Evolutionary conservation across 2,329 filamentous ascomycete species (phyloP), one percentile per base, ranked within the genome.

Genomic region (Davidsoniella australis): DNA sequence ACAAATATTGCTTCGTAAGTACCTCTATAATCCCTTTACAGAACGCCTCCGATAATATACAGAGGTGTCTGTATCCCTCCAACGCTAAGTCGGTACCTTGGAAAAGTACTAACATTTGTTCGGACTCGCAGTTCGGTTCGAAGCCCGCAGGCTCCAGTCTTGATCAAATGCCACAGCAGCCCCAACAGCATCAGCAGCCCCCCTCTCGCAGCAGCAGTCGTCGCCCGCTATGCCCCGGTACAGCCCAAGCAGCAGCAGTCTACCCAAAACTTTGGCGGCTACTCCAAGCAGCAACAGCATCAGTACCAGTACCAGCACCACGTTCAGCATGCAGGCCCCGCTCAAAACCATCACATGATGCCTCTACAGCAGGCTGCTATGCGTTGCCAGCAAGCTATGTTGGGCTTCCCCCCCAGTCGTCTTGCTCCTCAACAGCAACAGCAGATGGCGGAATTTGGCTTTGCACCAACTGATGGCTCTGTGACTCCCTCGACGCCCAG

Each of bases 1-100:
- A 94, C 71, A 95, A 94, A 71, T 98, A 94, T 73, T 98, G 91
- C 75, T 98, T 96, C 78, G 89, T 95, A 89, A 79, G 89, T 94
- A 51, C 26, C 47, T 24, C 38, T 16, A 40, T 40, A 20, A 18
- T 36, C 37, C 17, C 9, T 36, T 29, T n/a, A n/a, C n/a, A 37
- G 10, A 33, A 41, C 24, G 24, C 17, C 29, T 43, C 2, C 12
- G 5, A 36, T n/a, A 7, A 33, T 9, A 12, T 8, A 12, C 17
- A 12, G 8, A 33, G 29, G 29, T 12, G 8, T 33, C 29, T 33
- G 29, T 12, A 33, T 33, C 8, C 4, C 8, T 33, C 9, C 29
- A 33, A 3, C 12, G 12, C 8, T 12, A 10, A 33, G 14, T 10
- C 10, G 16, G 14, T n/a, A 39, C 12, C 17, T 29, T 47, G 41